phyloP scores from a whole-genome alignment of 2,329 filamentous ascomycete species.

The Xylariaceae sp. region DNA sequence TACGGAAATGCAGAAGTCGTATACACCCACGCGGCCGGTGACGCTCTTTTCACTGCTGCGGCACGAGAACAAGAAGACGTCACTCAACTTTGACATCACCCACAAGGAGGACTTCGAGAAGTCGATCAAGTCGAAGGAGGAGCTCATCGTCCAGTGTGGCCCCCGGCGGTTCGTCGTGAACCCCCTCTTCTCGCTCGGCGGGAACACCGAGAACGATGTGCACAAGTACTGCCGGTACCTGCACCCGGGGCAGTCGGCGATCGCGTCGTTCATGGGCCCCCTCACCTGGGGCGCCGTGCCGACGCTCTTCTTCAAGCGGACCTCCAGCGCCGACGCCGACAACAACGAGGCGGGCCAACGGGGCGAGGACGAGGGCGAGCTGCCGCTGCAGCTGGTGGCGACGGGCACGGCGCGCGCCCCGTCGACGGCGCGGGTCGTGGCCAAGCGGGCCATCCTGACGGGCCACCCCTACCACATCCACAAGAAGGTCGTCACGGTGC shows the following conservation, averaged over 20 bases:
- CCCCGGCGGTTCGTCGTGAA: conserved; percentile 81
- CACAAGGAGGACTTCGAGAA: conserved; percentile 68
- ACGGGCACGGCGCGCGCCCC: conserved; percentile 83
- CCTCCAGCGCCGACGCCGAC: conserved; percentile 20
- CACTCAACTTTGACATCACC: conserved; percentile 82
- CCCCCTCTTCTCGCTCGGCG: conserved; percentile 82
- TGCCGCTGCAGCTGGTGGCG: conserved; percentile 64
- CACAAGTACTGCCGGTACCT: conserved; percentile 94
- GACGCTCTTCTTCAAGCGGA: conserved; percentile 74
- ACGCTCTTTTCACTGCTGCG: conserved; percentile 80
- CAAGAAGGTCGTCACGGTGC: conserved; percentile 91
- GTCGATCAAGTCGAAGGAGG: conserved; percentile 85
- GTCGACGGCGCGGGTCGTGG: conserved; percentile 69
- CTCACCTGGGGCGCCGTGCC: conserved; percentile 91
- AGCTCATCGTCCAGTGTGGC: conserved; percentile 86
- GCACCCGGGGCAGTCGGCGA: conserved; percentile 81
- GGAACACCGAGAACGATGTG: conserved; percentile 89
- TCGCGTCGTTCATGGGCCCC: conserved; percentile 84
- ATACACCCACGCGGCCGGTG: conserved; percentile 52
- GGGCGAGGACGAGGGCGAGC: conserved; percentile 35
- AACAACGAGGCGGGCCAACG: too few relatives aligned
- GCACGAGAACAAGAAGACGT: conserved; percentile 91
- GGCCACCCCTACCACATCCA: conserved; percentile 98
- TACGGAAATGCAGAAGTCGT: conserved; percentile 34
- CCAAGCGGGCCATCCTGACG: conserved; percentile 88